These are phyloP conservation scores for Entelexis sorbosivorans DNA, from an alignment of 1,139 yeast genomes.

Conservation along the genomic window DNA sequence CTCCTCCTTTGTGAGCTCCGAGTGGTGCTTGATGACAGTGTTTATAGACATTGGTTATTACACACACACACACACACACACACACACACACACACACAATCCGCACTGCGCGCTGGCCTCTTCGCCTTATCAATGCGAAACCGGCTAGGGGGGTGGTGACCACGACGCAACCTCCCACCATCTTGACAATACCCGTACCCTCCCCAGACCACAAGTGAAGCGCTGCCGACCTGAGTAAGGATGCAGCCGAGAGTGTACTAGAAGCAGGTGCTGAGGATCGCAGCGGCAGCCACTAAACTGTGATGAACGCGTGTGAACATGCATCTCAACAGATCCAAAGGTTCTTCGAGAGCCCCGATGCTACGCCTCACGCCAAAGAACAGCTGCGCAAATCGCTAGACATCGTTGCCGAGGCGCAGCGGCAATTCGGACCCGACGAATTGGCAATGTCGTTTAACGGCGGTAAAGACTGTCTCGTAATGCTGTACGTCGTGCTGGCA, in stretches of 20 bases:
- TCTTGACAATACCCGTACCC: not conserved
- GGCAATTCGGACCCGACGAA: constrained; percentile 37
- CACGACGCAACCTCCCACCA: not conserved
- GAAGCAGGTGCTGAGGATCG: not conserved
- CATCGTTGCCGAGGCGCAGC: constrained; percentile 31
- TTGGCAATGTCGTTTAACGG: constrained; percentile 77
- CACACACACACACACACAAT: too few relatives aligned
- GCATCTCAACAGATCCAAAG: constrained; percentile 3
- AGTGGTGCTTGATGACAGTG: constrained; percentile 5
- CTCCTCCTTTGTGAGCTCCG: constrained; percentile 9
- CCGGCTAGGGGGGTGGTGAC: not conserved
- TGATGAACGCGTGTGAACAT: constrained; percentile 5
- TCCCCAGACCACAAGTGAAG: not conserved
- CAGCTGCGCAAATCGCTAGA: constrained; percentile 44
- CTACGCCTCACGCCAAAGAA: constrained; percentile 25
- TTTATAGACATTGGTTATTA: not conserved
- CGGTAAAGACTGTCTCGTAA: constrained; percentile 81
- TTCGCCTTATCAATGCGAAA: not conserved
- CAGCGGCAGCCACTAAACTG: not conserved
- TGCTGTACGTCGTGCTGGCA: constrained; percentile 57
- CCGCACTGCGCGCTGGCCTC: too few relatives aligned
- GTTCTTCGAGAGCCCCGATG: constrained; percentile 12
- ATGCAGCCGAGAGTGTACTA: not conserved
- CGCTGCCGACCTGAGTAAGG: not conserved
- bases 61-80: too few relatives aligned